Evolutionary conservation across 805 yeast species (phyloP), one percentile per base, ranked within the genome.

Genomic region (Wickerhamomyces chambardii): DNA sequence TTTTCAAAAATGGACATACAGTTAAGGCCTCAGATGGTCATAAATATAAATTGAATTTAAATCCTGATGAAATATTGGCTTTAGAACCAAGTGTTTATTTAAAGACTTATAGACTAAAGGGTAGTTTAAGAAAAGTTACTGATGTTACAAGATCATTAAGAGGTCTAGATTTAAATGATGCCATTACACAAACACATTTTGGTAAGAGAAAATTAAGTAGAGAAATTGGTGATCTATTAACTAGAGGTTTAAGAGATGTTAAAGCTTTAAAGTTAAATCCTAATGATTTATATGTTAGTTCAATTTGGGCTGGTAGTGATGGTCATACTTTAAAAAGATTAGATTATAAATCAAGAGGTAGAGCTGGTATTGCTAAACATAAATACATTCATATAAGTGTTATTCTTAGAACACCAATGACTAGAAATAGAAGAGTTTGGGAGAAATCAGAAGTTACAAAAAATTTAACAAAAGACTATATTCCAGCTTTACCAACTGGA

Each of bases 131-230:
- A 61, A 90, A 90, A 61, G 85, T 92, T 31, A 85, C 85, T 10
- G 65, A 77, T 28, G 82, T 86, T 33, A 66, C 84, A 44, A 70
- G 97, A 45, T 74, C 87, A 51, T 71, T 89, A 39, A 72, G 84
- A 38, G 80, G 80, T 25, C 61, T 83, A 59, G 70, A 75, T 35
- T 75, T 84, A 26, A 73, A 77, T 46, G 74, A 73, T 30, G 97
- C 97, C 35, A 82, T 90, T 46, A 85, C 90, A 29, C 97, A 89
- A 62, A 78, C 89, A 47, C 97, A 90, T 58, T 90, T 90, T 66
- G 75, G 78, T 55, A 70, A 78, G 32, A 86, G 85, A 61, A 75
- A 80, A 48, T 73, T 87, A 58, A 74, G 94, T 24, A 70, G 79
- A 37, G 95, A 87, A 44, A 69, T 87, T 36, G 89, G 78, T 34